Base-by-base conservation (phyloP, 345 rosid species). In the Cardiospermum halicacabum region DNA sequence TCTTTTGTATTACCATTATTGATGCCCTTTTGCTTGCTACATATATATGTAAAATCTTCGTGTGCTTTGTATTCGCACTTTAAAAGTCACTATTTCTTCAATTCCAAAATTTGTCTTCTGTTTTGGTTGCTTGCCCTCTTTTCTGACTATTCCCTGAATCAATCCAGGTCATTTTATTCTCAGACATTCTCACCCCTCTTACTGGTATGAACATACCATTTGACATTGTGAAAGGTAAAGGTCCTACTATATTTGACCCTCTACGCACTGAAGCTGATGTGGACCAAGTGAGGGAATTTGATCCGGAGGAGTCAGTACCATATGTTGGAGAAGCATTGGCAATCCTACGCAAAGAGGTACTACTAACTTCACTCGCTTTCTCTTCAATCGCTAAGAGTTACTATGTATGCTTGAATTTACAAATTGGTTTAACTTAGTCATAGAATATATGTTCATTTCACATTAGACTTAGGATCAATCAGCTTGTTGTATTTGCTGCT, bases 181-280 rank as follows among this genome's bases (percentile, higher is more conserved):
- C 99, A 0, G 99, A 91, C 80, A 94, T 94, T 75, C 87, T 94
- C 56, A 94, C 99, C 57, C 96, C 99, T 56, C 92, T 94, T 71
- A 78, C 99, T 53, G 97, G 99, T 74, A 94, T 94, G 99, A 94
- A 94, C 78, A 87, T 94, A 80, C 99, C 97, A 58, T 94, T 94
- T 51, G 97, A 94, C 74, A 91, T 94, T 77, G 85, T 89, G 67
- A 89, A 91, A 80, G 97, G 97, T 7, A 94, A 89, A 78, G 97
- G 99, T 75, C 99, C 91, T 27, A 75, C 91, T 57, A 91, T 94
- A 71, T 89, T 89, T 50, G 70, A 87, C 59, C 97, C 99, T 26
- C 74, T 89, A n/a, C 76, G 74, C 19, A 78, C 89, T 42, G 79
- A 89, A 65, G 75, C 75, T n/a, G 91, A 89, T 56, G 96, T 91